phyloP scores from a whole-genome alignment of 345 rosid species.

The Atalantia buxifolia region DNA sequence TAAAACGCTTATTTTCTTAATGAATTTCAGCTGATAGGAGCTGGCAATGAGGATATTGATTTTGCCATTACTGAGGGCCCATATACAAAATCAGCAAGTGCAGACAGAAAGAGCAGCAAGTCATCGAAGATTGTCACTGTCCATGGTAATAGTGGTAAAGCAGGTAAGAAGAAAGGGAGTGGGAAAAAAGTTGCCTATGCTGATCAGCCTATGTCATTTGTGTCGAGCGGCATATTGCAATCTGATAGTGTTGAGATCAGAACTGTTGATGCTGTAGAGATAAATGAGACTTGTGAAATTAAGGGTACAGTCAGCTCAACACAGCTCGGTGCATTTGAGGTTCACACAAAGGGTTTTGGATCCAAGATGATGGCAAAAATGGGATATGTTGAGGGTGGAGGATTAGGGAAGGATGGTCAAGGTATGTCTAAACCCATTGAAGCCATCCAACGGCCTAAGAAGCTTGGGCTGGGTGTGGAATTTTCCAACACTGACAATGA shows the following conservation, averaged over 20 bases:
- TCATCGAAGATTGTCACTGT: conserved; percentile 26
- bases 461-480: conserved; percentile 69
- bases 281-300: conserved; percentile 29
- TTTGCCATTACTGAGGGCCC: conserved; percentile 47
- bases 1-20: background rate
- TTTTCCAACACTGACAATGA: conserved; percentile 32
- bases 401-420: conserved; percentile 78
- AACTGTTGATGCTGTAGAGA: conserved; percentile 22
- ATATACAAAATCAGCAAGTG: conserved; percentile 31
- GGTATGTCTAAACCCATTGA: conserved; percentile 79
- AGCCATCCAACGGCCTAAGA: conserved; percentile 72
- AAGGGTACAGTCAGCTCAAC: conserved; percentile 29
- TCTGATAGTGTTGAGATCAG: conserved; percentile 42
- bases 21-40: conserved; percentile 67
- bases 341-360: conserved; percentile 85
- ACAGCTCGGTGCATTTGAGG: conserved; percentile 72
- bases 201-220: conserved; percentile 74
- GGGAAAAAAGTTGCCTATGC: conserved; percentile 50
- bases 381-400: conserved; percentile 86
- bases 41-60: conserved; percentile 54
- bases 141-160: conserved; percentile 23
- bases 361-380: conserved; percentile 95
- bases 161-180: conserved; percentile 31
- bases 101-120: conserved; percentile 33
- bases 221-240: conserved; percentile 62